Percentiles rank a stretch among this genome's conserved stretches.
These are phyloP conservation scores for Talaromyces wortmannii DNA, from an alignment of 495 filamentous ascomycete genomes.

Conservation along the genomic window DNA sequence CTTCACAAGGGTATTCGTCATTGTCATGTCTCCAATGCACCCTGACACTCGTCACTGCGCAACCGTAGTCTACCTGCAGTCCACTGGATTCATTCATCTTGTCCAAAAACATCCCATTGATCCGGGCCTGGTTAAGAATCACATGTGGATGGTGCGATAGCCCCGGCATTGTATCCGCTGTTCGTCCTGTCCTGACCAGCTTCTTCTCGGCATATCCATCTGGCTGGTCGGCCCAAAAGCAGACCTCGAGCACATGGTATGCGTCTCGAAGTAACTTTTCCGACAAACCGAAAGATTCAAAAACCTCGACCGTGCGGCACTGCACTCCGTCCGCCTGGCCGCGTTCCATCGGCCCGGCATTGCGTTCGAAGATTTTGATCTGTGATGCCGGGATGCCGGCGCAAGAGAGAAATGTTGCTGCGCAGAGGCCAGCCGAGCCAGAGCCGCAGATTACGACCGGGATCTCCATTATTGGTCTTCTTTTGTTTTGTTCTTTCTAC, in stretches of 20 bases:
- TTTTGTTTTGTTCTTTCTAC: not conserved
- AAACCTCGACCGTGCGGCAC: conserved; percentile 73
- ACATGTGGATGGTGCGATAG: conserved; percentile 66
- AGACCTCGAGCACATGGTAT: conserved; percentile 63
- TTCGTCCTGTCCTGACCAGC: conserved; percentile 28
- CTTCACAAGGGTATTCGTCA: conserved; percentile 44
- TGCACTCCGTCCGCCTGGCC: conserved; percentile 84
- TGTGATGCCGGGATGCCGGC: conserved; percentile 35
- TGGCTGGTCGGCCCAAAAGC: conserved; percentile 56
- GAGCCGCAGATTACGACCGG: conserved; percentile 57
- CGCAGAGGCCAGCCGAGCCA: conserved; percentile 64
- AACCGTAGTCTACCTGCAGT: conserved; percentile 54
- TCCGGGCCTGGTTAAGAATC: conserved; percentile 69
- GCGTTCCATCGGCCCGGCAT: conserved; percentile 49
- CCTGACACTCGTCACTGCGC: conserved; percentile 44
- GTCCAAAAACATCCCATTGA: conserved; percentile 57
- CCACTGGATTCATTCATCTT: conserved; percentile 35
- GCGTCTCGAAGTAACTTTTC: conserved; percentile 66
- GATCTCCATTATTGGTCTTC: conserved; percentile 12
- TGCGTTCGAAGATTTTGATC: conserved; percentile 58
- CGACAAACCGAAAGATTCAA: conserved; percentile 68
- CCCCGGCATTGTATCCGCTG: conserved; percentile 55
- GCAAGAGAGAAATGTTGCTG: conserved; percentile 59
- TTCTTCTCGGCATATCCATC: conserved; percentile 26
- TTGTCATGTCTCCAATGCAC: conserved; percentile 42